Conservation (phyloP, 2,329 filamentous ascomycete genomes). For the Penicillium sclerotiorum region DNA sequence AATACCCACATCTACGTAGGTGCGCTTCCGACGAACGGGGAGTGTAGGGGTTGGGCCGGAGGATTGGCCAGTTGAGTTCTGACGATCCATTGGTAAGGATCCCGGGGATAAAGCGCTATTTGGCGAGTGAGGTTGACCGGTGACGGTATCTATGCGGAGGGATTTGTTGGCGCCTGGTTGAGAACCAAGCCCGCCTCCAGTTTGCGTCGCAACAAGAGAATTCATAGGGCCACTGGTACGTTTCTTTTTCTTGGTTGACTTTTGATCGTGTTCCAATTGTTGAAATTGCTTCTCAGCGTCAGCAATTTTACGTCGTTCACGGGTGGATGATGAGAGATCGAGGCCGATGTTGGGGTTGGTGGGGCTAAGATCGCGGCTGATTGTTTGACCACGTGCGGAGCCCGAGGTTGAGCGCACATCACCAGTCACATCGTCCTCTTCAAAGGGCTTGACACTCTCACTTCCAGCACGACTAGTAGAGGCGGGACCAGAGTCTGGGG, state of each 20-base stretch:
- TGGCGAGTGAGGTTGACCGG: constrained; percentile 40
- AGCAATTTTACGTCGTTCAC: constrained; percentile 65
- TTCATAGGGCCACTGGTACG: constrained; percentile 57
- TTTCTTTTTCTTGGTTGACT: constrained; percentile 55
- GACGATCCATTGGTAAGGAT: constrained; percentile 26
- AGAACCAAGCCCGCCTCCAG: constrained; percentile 26
- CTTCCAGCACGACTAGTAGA: constrained; percentile 63
- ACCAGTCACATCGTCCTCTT: constrained; percentile 59
- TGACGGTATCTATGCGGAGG: constrained; percentile 35
- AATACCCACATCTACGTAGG: constrained; percentile 46
- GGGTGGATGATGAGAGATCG: constrained; percentile 57
- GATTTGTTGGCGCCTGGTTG: constrained; percentile 26
- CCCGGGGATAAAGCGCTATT: constrained; percentile 31
- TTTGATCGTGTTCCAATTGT: constrained; percentile 61
- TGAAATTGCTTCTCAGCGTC: constrained; percentile 65
- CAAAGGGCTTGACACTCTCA: constrained; percentile 54
- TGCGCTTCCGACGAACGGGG: constrained; percentile 29
- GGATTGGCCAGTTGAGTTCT: constrained; percentile 33
- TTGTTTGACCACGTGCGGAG: constrained; percentile 58
- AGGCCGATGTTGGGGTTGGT: constrained; percentile 51
- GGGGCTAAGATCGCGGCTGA: constrained; percentile 65
- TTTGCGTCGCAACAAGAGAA: constrained; percentile 53
- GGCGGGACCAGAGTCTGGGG: constrained; percentile 56
- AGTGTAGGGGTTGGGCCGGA: constrained; percentile 34
- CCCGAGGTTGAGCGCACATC: constrained; percentile 61